Base-by-base conservation (phyloP, 371 early-diverging fungal species). In the Lichtheimia hyalospora region DNA sequence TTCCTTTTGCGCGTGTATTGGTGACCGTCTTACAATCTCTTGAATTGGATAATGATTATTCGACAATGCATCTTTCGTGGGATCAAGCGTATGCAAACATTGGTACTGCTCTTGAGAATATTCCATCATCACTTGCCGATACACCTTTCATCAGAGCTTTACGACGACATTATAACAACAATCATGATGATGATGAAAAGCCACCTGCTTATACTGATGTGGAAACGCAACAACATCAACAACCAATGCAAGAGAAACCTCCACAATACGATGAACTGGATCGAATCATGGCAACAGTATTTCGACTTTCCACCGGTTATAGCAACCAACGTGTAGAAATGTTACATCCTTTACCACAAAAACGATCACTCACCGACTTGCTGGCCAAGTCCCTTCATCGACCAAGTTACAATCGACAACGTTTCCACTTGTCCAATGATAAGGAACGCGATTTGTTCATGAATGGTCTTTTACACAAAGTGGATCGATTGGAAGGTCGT, bases 331-430 rank as follows among this genome's bases (percentile, higher is more conserved):
- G 56, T 10, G 56, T 55, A n/a, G 56, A 55, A 25, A 41, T 34
- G 46, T 5, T 21, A 46, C 46, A 46, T 16, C 46, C 18, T n/a
- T 18, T 18, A 10, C 18, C n/a, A 21, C 46, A 46, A 10, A 46
- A n/a, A 8, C 46, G 21, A 46, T 46, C 46, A 3, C 46, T 46
- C 21, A 21, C 56, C 5, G 81, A 84, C 65, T 73, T 81, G 61
- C 70, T 84, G 61, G 76, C 70, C 71, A 79, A 82, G 64, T 74
- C 75, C 2, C 43, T 72, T 8, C 13, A 74, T 50, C 70, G 75
- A 13, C 77, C 74, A 15, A 39, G 57, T 3, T 58, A 63, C 57
- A 61, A 46, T 46, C 49, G 62, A 41, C 70, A 70, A 54, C 70
- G 70, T 3, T 70, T 57, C 28, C 50, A 56, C n/a, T 54, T 66